Evolutionary conservation across 139 green algal species (phyloP).

Genomic region (Desmodesmus armatus): DNA sequence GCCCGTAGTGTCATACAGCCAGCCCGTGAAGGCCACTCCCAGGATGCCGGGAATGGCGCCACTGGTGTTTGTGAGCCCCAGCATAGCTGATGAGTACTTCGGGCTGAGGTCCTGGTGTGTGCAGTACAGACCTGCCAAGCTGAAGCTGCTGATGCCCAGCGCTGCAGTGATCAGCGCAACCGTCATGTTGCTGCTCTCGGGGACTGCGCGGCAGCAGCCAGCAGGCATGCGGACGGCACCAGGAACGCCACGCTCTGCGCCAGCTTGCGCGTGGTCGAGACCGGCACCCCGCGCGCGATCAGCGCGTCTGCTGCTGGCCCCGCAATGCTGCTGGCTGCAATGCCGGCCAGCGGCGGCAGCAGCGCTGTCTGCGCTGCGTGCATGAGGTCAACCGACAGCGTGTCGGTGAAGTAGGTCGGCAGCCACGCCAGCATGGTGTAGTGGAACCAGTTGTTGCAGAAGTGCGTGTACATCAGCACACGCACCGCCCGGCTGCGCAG

Average conservation of each 20-base stretch:
- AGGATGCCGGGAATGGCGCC: conserved; percentile 93
- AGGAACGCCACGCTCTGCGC: conserved; percentile 91
- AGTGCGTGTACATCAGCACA: conserved; percentile 94
- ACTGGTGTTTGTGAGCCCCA: conserved; percentile 96
- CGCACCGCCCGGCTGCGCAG: conserved; percentile 75
- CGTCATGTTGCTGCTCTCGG: conserved; percentile 41
- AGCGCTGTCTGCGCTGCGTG: conserved; percentile 83
- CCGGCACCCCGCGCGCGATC: conserved; percentile 72
- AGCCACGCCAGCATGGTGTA: conserved; percentile 98
- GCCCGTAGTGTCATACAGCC: conserved; percentile 76
- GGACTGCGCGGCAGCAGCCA: conserved; percentile 42
- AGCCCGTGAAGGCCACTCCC: conserved; percentile 81
- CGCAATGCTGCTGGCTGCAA: conserved; percentile 64
- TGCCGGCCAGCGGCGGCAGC: conserved; percentile 86
- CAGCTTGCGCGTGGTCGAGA: conserved; percentile 85
- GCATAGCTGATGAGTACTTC: conserved; percentile 90
- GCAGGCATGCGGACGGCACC: conserved; percentile 82
- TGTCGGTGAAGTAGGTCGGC: conserved; percentile 94
- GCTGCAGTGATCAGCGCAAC: conserved; percentile 77
- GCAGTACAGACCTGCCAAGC: conserved; percentile 95
- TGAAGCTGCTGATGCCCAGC: conserved; percentile 85
- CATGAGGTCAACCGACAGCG: conserved; percentile 83
- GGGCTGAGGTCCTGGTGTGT: conserved; percentile 96
- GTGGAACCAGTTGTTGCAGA: conserved; percentile 96
- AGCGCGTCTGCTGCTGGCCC: conserved; percentile 83